Percentiles rank a stretch among this genome's conserved stretches.
phyloP scores from a whole-genome alignment of 2,329 filamentous ascomycete species.

The Xylaria sp. region DNA sequence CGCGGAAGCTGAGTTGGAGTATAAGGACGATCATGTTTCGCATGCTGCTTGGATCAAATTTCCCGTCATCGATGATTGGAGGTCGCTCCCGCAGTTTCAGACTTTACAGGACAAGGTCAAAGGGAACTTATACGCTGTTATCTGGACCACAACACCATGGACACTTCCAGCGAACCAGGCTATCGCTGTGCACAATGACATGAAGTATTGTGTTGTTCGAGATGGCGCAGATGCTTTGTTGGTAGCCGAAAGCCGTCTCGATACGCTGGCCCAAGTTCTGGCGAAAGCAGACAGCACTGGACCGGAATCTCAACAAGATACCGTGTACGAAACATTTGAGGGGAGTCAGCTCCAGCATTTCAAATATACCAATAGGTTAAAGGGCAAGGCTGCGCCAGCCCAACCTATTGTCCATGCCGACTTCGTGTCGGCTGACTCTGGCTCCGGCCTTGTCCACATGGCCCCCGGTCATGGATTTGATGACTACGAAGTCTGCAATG shows the following conservation, averaged over 20 bases:
- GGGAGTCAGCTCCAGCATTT: conserved; percentile 74
- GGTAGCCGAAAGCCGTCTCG: conserved; percentile 76
- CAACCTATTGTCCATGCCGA: conserved; percentile 84
- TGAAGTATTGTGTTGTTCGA: conserved; percentile 78
- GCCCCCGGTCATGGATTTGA: conserved; percentile 97
- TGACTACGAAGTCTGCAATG: conserved; percentile 85
- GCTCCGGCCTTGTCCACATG: conserved; percentile 92
- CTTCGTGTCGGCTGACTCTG: conserved; percentile 91
- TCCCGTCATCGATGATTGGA: conserved; percentile 66
- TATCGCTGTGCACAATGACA: conserved; percentile 80
- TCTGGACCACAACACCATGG: conserved; percentile 99
- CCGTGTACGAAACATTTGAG: conserved; percentile 66
- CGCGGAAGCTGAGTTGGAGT: conserved; percentile 87
- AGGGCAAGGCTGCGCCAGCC: conserved; percentile 63
- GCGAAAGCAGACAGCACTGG: conserved; percentile 47
- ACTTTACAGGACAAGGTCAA: conserved; percentile 54
- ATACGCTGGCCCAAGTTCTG: conserved; percentile 64
- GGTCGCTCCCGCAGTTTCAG: conserved; percentile 52
- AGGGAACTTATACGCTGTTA: conserved; percentile 76
- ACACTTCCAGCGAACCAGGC: conserved; percentile 93
- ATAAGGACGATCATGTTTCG: conserved; percentile 78
- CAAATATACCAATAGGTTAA: conserved; percentile 77
- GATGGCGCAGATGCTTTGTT: conserved; percentile 70
- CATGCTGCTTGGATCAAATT: conserved; percentile 84
- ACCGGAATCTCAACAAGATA: conserved; percentile 23